Conservation (phyloP, 1,284 basidiomycete species). For the Cystobasidium sp. region DNA sequence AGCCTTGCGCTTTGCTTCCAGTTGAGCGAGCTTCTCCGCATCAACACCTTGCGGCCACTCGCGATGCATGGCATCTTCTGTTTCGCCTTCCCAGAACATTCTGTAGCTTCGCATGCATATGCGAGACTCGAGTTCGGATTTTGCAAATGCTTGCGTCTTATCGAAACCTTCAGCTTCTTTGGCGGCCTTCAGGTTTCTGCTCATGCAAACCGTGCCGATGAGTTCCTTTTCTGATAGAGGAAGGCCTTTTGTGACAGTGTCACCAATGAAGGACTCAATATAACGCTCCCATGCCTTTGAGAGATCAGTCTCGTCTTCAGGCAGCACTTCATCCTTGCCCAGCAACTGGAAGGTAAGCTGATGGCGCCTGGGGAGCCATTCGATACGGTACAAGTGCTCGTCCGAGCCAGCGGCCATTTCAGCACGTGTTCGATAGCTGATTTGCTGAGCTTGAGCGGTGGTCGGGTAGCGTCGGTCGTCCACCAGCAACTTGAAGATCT, state of each 20-base stretch:
- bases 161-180: conserved; percentile 24
- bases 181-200: conserved; percentile 43
- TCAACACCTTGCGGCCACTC: conserved; percentile 11
- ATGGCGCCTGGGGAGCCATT: conserved; percentile 50
- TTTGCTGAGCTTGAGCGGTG: conserved; percentile 48
- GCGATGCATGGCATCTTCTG: conserved; percentile 56
- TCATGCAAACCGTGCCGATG: conserved; percentile 31
- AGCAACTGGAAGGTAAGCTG: conserved; percentile 53
- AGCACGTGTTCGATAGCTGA: conserved; percentile 50
- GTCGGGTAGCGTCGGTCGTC: conserved; percentile 53
- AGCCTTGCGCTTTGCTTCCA: conserved; percentile 17
- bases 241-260: conserved; percentile 49
- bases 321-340: conserved; percentile 52
- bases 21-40: background rate
- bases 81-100: conserved; percentile 58
- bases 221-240: conserved; percentile 42
- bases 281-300: conserved; percentile 53
- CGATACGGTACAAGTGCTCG: conserved; percentile 54
- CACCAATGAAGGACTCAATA: conserved; percentile 50
- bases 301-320: conserved; percentile 50
- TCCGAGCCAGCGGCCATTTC: conserved; percentile 52
- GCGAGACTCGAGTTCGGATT: conserved; percentile 51
- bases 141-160: conserved; percentile 33
- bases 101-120: conserved; percentile 59
- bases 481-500: conserved; percentile 46